phyloP scores from a whole-genome alignment of 495 filamentous ascomycete species.

The Xylaria bambusicola region DNA sequence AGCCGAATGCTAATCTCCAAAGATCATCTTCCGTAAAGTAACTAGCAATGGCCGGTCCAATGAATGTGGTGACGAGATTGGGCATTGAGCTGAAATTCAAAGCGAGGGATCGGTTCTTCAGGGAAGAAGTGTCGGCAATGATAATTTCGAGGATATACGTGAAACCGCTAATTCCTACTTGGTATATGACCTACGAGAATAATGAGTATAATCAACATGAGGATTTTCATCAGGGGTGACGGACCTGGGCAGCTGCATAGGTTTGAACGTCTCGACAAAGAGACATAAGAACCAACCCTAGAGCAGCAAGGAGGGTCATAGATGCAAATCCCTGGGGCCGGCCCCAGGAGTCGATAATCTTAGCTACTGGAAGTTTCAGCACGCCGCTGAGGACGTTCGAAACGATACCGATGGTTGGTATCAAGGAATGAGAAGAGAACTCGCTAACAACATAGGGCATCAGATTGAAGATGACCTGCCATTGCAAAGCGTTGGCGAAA shows the following conservation, averaged over 20 bases:
- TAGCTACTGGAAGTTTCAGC: conserved; percentile 61
- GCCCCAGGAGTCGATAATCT: conserved; percentile 67
- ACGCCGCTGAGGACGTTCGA: conserved; percentile 62
- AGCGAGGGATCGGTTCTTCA: conserved; percentile 58
- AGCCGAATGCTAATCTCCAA: conserved; percentile 62
- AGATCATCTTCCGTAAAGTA: conserved; percentile 38
- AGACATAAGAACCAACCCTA: conserved; percentile 55
- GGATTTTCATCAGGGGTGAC: not conserved
- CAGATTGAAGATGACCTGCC: conserved; percentile 43
- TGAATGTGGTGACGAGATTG: conserved; percentile 59
- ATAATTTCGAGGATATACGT: conserved; percentile 58
- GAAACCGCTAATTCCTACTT: conserved; percentile 55
- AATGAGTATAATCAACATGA: conserved; percentile 37
- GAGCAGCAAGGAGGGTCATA: conserved; percentile 40
- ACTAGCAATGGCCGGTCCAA: conserved; percentile 39
- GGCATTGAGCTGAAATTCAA: conserved; percentile 59
- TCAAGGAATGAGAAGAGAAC: conserved; percentile 51
- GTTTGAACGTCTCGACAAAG: conserved; percentile 50
- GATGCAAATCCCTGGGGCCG: conserved; percentile 50
- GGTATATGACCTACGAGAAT: conserved; percentile 53
- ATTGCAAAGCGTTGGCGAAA: conserved; percentile 52
- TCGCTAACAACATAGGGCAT: conserved; percentile 50
- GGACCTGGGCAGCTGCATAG: conserved; percentile 53
- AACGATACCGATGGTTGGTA: conserved; percentile 50
- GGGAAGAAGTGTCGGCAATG: conserved; percentile 59